These are phyloP conservation scores for carrot (Daucus carota) DNA, from an alignment of 129 eudicot genomes.

Conservation along the genomic window DH1_v3.0 NC_030384.2:28186001-28186500, in stretches of 20 bases:
- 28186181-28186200: not conserved
- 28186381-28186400: conserved; percentile 52
- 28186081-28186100: too few relatives aligned
- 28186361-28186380: conserved; percentile 37
- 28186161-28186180: not conserved
- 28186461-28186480: conserved; percentile 18
- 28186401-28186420: conserved; percentile 35
- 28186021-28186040: not conserved
- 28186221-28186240: conserved; percentile 84
- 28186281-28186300: conserved; percentile 76
- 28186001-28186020: too few relatives aligned
- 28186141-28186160: not conserved
- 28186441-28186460: not conserved
- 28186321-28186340: conserved; percentile 62
- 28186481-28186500: conserved; percentile 36
- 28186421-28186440: not conserved
- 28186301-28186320: conserved; percentile 70
- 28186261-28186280: conserved; percentile 82
- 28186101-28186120: not conserved
- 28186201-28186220: conserved; percentile 62
- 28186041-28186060: too few relatives aligned
- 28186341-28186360: conserved; percentile 47
- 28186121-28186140: not conserved
- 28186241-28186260: conserved; percentile 86
- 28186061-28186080: too few relatives aligned